Percentiles rank a stretch among this genome's conserved stretches.
phyloP scores from a whole-genome alignment of 148 eudicot genomes.

The Rhododendron mucronatum region DNA sequence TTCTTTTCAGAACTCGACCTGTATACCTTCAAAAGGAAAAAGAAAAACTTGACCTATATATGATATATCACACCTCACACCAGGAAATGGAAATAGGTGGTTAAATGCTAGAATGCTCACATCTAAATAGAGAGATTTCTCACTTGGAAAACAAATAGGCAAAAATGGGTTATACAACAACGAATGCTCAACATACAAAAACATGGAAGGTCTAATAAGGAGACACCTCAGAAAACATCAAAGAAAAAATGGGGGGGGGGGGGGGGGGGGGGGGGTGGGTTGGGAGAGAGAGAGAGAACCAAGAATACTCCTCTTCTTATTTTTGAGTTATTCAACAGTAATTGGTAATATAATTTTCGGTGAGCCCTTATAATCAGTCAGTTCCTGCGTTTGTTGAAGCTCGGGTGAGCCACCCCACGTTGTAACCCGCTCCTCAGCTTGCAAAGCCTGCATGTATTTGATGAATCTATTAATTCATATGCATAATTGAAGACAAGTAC shows the following conservation, averaged over 20 bases:
- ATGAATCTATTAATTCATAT: not conserved
- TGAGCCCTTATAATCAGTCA: not conserved
- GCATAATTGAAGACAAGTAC: not conserved
- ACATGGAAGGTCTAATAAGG: not conserved
- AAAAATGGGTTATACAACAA: not conserved
- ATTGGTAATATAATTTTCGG: not conserved
- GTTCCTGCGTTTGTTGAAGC: slow-evolving; percentile 7
- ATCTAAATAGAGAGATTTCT: not conserved
- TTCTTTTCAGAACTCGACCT: not conserved
- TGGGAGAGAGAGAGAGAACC: too few species aligned
- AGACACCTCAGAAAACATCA: not conserved
- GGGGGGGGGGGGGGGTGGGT: too few species aligned
- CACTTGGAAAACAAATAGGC: not conserved
- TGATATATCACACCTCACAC: not conserved
- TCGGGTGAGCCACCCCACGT: slow-evolving; percentile 24
- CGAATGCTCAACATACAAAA: not conserved
- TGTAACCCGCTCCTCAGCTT: slow-evolving; percentile 24
- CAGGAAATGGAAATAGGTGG: not conserved
- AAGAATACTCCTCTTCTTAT: not conserved
- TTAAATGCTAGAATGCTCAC: not conserved
- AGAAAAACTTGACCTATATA: not conserved
- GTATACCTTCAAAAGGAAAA: not conserved
- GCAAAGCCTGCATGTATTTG: slow-evolving; percentile 24
- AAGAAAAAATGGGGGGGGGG: too few species aligned
- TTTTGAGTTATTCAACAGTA: not conserved